These are phyloP conservation scores for Corymbia maculata DNA, from an alignment of 345 rosid genomes.

Conservation along the genomic window DNA sequence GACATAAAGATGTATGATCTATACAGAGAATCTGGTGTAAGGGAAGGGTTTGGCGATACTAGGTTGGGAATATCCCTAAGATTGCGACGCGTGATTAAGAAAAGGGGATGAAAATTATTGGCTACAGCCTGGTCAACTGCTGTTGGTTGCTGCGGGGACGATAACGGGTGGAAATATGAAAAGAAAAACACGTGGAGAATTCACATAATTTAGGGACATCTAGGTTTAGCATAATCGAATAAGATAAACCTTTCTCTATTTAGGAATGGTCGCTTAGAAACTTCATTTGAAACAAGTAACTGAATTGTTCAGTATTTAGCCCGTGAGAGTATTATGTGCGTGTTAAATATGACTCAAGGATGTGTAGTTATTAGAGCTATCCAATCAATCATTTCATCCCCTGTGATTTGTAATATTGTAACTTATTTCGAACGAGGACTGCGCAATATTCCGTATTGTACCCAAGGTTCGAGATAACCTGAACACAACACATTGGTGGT, in stretches of 20 bases:
- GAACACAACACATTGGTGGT: neutral
- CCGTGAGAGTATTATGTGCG: neutral
- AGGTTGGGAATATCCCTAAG: neutral
- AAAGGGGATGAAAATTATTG: neutral
- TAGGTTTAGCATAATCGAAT: neutral
- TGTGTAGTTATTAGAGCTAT: neutral
- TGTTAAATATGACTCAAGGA: neutral
- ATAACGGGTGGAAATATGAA: neutral
- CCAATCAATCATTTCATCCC: neutral
- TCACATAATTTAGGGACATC: neutral
- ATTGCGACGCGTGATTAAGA: neutral
- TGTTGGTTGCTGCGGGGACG: neutral
- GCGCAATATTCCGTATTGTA: no score
- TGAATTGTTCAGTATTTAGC: neutral
- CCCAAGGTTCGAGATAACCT: no score
- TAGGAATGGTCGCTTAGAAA: neutral
- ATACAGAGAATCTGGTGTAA: neutral
- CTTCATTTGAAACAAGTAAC: neutral
- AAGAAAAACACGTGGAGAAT: neutral
- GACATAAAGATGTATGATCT: neutral
- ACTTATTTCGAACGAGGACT: neutral
- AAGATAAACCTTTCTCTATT: neutral
- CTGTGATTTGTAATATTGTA: neutral
- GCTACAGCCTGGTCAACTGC: neutral
- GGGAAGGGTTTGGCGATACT: neutral